These are phyloP conservation scores for Trichoderma koningiopsis DNA, from an alignment of 2,329 filamentous ascomycete species.

Conservation along the genomic window DNA sequence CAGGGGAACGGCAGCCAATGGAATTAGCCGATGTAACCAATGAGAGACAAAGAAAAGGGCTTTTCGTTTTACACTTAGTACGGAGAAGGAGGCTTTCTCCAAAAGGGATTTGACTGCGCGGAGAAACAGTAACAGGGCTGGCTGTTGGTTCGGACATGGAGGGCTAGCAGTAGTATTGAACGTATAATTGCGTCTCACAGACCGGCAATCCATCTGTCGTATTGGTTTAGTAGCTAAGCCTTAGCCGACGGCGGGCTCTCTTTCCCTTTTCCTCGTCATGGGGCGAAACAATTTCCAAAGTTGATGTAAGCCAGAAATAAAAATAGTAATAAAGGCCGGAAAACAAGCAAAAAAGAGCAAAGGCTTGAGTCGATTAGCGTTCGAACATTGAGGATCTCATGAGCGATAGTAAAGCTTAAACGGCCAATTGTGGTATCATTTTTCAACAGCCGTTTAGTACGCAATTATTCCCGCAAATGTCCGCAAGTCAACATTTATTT, in stretches of 20 bases:
- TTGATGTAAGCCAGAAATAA: background rate
- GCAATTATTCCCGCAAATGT: background rate
- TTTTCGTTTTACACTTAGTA: background rate
- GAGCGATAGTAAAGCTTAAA: background rate
- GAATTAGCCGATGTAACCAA: slow-evolving; percentile 7
- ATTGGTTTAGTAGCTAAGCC: slow-evolving; percentile 2
- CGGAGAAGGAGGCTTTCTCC: background rate
- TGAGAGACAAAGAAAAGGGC: slow-evolving; percentile 4
- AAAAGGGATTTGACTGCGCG: background rate
- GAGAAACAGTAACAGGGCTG: background rate
- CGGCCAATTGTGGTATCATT: background rate
- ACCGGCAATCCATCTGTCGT: background rate
- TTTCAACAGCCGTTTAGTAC: background rate
- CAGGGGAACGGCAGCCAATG: background rate
- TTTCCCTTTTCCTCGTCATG: background rate
- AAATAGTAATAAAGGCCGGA: background rate
- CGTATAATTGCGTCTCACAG: background rate
- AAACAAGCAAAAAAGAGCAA: background rate
- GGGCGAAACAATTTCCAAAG: background rate
- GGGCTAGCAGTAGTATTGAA: background rate
- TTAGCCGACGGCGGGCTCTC: background rate
- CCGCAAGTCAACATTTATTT: background rate
- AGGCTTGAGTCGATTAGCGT: background rate
- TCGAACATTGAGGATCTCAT: background rate
- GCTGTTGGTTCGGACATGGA: background rate